These are phyloP conservation scores for Aspergillus aculeatus DNA, from an alignment of 2,329 filamentous ascomycete species.

Conservation along the genomic window DNA sequence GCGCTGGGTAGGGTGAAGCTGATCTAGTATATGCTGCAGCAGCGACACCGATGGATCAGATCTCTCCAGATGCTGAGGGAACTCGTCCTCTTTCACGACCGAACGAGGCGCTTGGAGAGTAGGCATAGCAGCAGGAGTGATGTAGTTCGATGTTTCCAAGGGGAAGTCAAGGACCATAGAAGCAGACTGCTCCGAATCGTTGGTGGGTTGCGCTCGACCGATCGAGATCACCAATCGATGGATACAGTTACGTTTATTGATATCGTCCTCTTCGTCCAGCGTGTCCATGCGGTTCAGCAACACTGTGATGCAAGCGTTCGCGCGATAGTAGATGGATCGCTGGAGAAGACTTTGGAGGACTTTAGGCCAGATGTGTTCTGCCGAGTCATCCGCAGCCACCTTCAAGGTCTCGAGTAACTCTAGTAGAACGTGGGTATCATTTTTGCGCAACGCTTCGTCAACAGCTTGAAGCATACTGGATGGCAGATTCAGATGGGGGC, in stretches of 20 bases:
- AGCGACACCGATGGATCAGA: conserved; percentile 76
- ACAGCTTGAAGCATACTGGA: conserved; percentile 48
- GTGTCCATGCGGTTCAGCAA: conserved; percentile 68
- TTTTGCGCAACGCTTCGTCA: conserved; percentile 42
- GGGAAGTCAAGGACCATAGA: conserved; percentile 52
- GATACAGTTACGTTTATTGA: conserved; percentile 90
- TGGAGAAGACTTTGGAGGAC: conserved; percentile 46
- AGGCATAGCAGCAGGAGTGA: conserved; percentile 74
- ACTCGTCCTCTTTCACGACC: conserved; percentile 65
- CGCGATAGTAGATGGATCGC: conserved; percentile 67
- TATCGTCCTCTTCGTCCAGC: conserved; percentile 83
- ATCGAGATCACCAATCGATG: conserved; percentile 92
- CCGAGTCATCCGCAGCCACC: conserved; percentile 52
- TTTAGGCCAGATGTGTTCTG: conserved; percentile 69
- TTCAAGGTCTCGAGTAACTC: conserved; percentile 60
- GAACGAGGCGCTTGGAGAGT: conserved; percentile 60
- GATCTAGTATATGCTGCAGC: conserved; percentile 62
- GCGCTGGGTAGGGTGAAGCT: conserved; percentile 67
- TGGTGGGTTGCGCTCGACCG: conserved; percentile 67
- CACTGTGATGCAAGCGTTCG: conserved; percentile 66
- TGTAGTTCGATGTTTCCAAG: conserved; percentile 65
- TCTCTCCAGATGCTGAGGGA: conserved; percentile 58
- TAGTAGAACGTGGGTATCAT: conserved; percentile 41
- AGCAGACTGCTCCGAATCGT: conserved; percentile 52
- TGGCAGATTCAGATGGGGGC: conserved; percentile 72